These are phyloP conservation scores for Malassezia dermatis DNA, from an alignment of 1,284 basidiomycete genomes.

Conservation along the genomic window DNA sequence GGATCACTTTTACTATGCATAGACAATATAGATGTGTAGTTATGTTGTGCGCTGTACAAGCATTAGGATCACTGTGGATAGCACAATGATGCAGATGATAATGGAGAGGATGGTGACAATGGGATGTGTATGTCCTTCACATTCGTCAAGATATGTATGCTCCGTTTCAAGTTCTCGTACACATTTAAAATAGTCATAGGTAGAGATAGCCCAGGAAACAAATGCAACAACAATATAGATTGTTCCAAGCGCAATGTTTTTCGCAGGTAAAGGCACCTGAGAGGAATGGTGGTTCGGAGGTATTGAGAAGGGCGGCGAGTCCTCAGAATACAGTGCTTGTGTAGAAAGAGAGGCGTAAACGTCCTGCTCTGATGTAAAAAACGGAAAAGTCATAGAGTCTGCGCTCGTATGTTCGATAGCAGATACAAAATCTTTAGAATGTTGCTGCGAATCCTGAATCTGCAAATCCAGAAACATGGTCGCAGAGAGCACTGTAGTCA, in stretches of 20 bases:
- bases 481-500: constrained; percentile 4
- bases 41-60: constrained; percentile 12
- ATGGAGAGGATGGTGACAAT: constrained; percentile 4
- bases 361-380: not conserved
- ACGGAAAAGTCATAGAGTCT: not conserved
- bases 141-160: constrained; percentile 15
- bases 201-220: constrained; percentile 1
- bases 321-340: not conserved
- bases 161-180: constrained; percentile 9
- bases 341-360: not conserved
- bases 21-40: not conserved
- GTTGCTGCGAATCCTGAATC: not conserved
- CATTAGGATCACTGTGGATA: constrained; percentile 12
- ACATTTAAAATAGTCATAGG: constrained; percentile 11
- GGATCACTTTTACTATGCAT: constrained; percentile 40
- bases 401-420: not conserved
- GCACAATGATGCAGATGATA: constrained; percentile 5
- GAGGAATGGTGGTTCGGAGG: not conserved
- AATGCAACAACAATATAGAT: constrained; percentile 8
- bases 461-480: constrained; percentile 11
- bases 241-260: constrained; percentile 1
- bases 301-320: not conserved
- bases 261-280: not conserved
- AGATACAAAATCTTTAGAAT: not conserved
- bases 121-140: constrained; percentile 13